Evolutionary conservation across 2,329 filamentous ascomycete species (phyloP), one percentile per base, ranked within the genome.

Genomic region (Metarhizium rileyi): DNA sequence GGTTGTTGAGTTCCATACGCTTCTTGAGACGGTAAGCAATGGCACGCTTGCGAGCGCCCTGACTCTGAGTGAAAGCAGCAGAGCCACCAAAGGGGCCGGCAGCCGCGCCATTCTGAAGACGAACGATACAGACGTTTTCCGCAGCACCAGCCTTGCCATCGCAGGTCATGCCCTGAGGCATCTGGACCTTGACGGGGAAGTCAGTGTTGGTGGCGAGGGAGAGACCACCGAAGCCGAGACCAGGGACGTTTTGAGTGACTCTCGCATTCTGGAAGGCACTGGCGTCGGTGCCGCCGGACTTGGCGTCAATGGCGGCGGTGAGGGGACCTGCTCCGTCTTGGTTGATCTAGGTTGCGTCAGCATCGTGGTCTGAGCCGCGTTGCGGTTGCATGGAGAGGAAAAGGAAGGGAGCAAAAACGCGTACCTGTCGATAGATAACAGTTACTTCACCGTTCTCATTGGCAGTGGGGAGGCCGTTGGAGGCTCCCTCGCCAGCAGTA

Each of bases 1-100:
- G 58, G 53, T 52, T 56, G 53, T 52, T 56, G 56, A 68, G 58
- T 51, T 65, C 57, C 61, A 67, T 65, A 42, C 65, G 63, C 61
- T 67, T 67, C 62, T 62, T 66, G 16, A 68, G 59, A 16, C 66
- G 60, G 66, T 77, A 82, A 60, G 76, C 77, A 50, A 84, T 67
- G 36, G 81, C 78, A 44, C 81, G 72, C 77, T 83, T 84, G 66
- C 75, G 72, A 18, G 76, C 77, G 16, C 71, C 70, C 14, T 74
- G 49, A 49, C 71, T 73, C 72, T 83, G 78, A 1, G 80, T 84
- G 64, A 86, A 85, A 28, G 80, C 81, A 28, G 74, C 80, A 14
- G 78, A 80, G 48, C 82, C 82, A 59, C 83, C 82, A 55, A 86
- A 86, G 22, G 83, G 82, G 5, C 81, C 81, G 9, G 81, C 80